A percentile compares a stretch with the other conserved stretches of the same genome.
These are phyloP conservation scores for Clarireedia homoeocarpa DNA, from an alignment of 2,329 filamentous ascomycete genomes.

Conservation along the genomic window DNA sequence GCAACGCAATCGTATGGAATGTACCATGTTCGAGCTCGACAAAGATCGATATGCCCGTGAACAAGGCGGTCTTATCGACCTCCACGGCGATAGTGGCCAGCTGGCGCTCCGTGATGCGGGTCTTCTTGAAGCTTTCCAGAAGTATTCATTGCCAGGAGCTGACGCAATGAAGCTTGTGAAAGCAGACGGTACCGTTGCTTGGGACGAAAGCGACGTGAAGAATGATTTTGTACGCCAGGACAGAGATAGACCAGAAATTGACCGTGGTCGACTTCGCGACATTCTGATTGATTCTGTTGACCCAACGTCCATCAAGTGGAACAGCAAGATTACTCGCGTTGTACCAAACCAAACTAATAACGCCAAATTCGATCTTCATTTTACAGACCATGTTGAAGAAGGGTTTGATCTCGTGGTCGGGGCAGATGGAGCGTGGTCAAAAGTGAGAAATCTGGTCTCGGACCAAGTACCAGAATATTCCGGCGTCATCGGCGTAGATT, in stretches of 20 bases:
- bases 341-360: slow-evolving; percentile 1
- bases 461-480: slow-evolving; percentile 32
- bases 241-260: slow-evolving; percentile 32
- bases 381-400: slow-evolving; percentile 9
- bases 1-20: slow-evolving; percentile 21
- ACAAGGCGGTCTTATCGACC: slow-evolving; percentile 40
- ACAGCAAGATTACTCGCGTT: slow-evolving; percentile 28
- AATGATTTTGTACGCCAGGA: slow-evolving; percentile 3
- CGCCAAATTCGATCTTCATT: slow-evolving; percentile 14
- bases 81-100: slow-evolving; percentile 31
- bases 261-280: slow-evolving; percentile 30
- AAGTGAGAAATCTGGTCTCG: slow-evolving; percentile 28
- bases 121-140: slow-evolving; percentile 24
- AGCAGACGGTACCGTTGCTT: slow-evolving; percentile 17
- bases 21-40: slow-evolving; percentile 29
- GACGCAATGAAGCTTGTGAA: slow-evolving; percentile 35
- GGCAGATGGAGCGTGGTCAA: slow-evolving; percentile 35
- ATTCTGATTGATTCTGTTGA: slow-evolving; percentile 30
- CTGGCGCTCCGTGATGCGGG: slow-evolving; percentile 28
- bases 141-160: slow-evolving; percentile 35
- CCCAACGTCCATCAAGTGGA: slow-evolving; percentile 33
- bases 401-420: slow-evolving; percentile 34
- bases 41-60: slow-evolving; percentile 7
- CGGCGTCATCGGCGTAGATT: slow-evolving; percentile 27
- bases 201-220: slow-evolving; percentile 14